A percentile compares a stretch with the other conserved stretches of the same genome.
Conservation (phyloP, 345 rosid genomes). For the Nasturtium officinale region DNA sequence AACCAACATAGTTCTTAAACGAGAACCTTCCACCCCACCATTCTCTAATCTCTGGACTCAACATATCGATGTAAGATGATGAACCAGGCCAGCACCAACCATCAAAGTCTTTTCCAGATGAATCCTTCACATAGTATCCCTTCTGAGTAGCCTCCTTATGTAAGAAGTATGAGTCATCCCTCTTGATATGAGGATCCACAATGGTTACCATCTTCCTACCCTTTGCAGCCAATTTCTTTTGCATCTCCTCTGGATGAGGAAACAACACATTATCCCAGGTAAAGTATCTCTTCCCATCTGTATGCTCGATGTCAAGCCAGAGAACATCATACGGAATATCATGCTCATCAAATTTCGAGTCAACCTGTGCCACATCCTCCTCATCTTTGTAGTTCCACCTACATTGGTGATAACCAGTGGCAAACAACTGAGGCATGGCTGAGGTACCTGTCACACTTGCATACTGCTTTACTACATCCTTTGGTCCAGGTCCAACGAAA, state of each 20-base stretch:
- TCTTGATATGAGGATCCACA: conserved; percentile 97
- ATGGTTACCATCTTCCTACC: conserved; percentile 98
- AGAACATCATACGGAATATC: conserved; percentile 97
- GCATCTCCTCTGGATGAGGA: conserved; percentile 95
- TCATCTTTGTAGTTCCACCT: conserved; percentile 99
- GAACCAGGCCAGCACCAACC: conserved; percentile 99
- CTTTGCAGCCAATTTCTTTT: conserved; percentile 77
- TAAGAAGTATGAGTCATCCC: conserved; percentile 75
- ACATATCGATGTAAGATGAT: conserved; percentile 81
- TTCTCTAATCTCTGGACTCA: conserved; percentile 83
- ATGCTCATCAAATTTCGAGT: conserved; percentile 89
- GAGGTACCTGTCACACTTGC: conserved; percentile 77
- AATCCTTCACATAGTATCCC: conserved; percentile 91
- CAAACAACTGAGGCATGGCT: conserved; percentile 88
- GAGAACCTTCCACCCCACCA: conserved; percentile 95
- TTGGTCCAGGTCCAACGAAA: conserved; percentile 85
- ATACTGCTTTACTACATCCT: conserved; percentile 90
- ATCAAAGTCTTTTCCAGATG: conserved; percentile 79
- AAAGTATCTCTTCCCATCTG: conserved; percentile 90
- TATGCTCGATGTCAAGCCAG: conserved; percentile 98
- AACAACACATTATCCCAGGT: conserved; percentile 86
- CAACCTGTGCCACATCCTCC: conserved; percentile 96
- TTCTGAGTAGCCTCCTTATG: conserved; percentile 84
- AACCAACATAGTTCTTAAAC: conserved; percentile 71
- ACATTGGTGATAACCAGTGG: conserved; percentile 93